Percentiles rank a stretch among this genome's conserved stretches.
phyloP scores from a whole-genome alignment of 192 early-diverging fungal genomes.

The Cetraspora pellucida region DNA sequence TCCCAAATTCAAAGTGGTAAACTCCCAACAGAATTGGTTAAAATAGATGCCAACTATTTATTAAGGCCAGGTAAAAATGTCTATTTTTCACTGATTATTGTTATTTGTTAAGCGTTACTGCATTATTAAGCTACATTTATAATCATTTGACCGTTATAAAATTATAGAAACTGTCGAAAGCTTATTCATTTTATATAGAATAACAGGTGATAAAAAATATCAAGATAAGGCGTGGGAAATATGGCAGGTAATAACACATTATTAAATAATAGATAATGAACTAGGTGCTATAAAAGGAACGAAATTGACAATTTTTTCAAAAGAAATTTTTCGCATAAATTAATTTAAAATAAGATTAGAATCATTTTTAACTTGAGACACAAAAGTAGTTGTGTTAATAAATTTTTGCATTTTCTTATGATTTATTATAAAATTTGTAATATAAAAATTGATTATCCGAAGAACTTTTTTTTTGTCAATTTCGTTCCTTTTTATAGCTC shows the following conservation, averaged over 20 bases:
- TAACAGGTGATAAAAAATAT: conserved; percentile 68
- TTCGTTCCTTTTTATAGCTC: too few species aligned
- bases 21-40: not conserved
- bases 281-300: too few species aligned
- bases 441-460: too few species aligned
- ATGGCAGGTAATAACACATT: conserved; percentile 43
- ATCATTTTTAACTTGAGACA: too few species aligned
- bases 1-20: too few species aligned
- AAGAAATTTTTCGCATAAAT: too few species aligned
- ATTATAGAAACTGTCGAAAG: conserved; percentile 71
- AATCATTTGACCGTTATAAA: not conserved
- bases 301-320: too few species aligned
- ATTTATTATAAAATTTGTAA: too few species aligned
- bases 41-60: not conserved
- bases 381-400: too few species aligned
- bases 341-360: too few species aligned
- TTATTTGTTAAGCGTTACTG: not conserved
- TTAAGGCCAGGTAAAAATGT: not conserved
- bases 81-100: not conserved
- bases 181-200: conserved; percentile 70
- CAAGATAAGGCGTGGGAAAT: conserved; percentile 74
- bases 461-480: too few species aligned
- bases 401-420: too few species aligned
- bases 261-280: not conserved
- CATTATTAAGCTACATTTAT: not conserved